Conservation (phyloP, 2,329 filamentous ascomycete genomes). For the Drechslerella stenobrocha region DNA sequence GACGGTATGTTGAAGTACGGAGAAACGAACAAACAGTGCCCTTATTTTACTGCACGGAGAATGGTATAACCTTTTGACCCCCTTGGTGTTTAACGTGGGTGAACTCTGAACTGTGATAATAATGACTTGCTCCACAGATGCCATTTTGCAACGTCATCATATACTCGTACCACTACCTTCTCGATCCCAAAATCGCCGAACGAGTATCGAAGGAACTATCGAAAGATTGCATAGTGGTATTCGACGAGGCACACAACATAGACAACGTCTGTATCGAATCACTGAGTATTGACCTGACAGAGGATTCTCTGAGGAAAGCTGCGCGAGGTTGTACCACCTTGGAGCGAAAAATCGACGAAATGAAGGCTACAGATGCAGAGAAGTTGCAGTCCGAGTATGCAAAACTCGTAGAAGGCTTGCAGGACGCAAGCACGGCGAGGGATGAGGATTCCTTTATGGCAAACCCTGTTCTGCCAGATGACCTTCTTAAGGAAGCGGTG, state of each 20-base stretch:
- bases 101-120: not conserved
- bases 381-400: constrained; percentile 94
- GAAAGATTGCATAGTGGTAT: constrained; percentile 97
- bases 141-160: constrained; percentile 99
- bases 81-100: not conserved
- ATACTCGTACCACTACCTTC: constrained; percentile 97
- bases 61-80: constrained; percentile 66
- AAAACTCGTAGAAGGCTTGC: constrained; percentile 87
- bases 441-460: constrained; percentile 97
- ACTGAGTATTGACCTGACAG: constrained; percentile 91
- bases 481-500: constrained; percentile 90
- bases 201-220: constrained; percentile 92
- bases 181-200: constrained; percentile 97
- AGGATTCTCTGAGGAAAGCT: constrained; percentile 89
- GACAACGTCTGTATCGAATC: constrained; percentile 99
- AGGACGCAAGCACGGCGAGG: constrained; percentile 82
- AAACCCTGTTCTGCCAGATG: constrained; percentile 89
- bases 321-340: constrained; percentile 87
- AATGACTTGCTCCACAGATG: constrained; percentile 66
- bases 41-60: constrained; percentile 90
- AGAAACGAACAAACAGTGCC: constrained; percentile 93
- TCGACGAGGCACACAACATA: constrained; percentile 98
- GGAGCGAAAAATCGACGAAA: constrained; percentile 85
- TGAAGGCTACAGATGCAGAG: constrained; percentile 92
- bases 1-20: constrained; percentile 87